Percentiles rank a stretch among this genome's conserved stretches.
These are phyloP conservation scores for Aspergillus funiculosus DNA, from an alignment of 495 filamentous ascomycete species.

Conservation along the genomic window DNA sequence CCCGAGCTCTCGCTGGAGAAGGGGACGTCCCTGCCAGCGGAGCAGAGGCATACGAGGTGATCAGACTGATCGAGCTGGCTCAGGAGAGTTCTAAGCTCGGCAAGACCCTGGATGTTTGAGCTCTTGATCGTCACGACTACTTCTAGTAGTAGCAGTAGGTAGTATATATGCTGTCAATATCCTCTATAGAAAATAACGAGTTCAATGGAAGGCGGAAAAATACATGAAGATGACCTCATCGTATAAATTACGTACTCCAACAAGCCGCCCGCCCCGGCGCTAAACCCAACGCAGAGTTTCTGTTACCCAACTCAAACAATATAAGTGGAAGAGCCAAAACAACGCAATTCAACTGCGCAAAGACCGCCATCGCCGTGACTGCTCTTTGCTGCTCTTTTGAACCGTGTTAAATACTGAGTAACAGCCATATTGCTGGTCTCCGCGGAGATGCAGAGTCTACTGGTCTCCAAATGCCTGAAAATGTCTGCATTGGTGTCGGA, in stretches of 20 bases:
- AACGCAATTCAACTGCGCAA: not conserved
- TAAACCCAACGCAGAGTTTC: conserved; percentile 31
- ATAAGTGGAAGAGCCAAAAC: conserved; percentile 27
- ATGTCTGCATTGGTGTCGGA: not conserved
- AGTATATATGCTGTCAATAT: not conserved
- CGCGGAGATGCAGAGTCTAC: conserved; percentile 11
- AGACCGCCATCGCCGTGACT: too few species aligned
- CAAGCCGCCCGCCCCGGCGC: conserved; percentile 7
- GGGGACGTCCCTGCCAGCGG: conserved; percentile 67
- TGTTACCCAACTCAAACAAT: conserved; percentile 39
- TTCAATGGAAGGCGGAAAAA: not conserved
- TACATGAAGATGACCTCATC: conserved; percentile 7
- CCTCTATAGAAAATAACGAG: not conserved
- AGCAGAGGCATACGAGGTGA: conserved; percentile 61
- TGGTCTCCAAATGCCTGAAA: not conserved
- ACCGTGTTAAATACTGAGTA: too few species aligned
- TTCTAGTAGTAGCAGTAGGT: too few species aligned
- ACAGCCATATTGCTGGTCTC: conserved; percentile 1
- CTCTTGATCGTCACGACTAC: too few species aligned
- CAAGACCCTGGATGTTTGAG: conserved; percentile 53
- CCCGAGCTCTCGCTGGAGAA: conserved; percentile 55
- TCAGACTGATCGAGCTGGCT: conserved; percentile 68
- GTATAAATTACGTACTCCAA: conserved; percentile 12
- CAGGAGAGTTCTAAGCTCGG: conserved; percentile 61
- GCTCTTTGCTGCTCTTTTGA: too few species aligned